Conservation (phyloP, 345 rosid genomes). For the Mercurialis annua region DNA sequence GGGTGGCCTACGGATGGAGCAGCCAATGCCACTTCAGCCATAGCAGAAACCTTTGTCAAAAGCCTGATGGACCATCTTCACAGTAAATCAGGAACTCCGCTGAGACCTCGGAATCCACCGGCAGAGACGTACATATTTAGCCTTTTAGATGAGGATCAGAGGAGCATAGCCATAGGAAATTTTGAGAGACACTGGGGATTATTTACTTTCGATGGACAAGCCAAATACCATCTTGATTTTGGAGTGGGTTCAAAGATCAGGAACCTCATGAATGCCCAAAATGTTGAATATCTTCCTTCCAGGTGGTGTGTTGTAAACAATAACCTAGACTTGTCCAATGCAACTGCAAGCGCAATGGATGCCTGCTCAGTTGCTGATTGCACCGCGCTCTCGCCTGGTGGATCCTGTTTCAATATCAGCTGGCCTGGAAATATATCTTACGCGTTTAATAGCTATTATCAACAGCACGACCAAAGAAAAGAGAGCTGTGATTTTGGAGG, state of each 20-base stretch:
- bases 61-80: slow-evolving; percentile 60
- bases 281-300: slow-evolving; percentile 66
- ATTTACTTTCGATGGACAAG: slow-evolving; percentile 93
- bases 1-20: slow-evolving; percentile 99
- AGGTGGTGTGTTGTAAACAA: slow-evolving; percentile 88
- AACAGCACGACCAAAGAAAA: slow-evolving; percentile 70
- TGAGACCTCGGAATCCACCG: slow-evolving; percentile 53
- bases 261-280: slow-evolving; percentile 57
- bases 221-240: slow-evolving; percentile 59
- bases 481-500: slow-evolving; percentile 82
- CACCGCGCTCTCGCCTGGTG: slow-evolving; percentile 62
- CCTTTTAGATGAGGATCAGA: slow-evolving; percentile 78
- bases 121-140: slow-evolving; percentile 59
- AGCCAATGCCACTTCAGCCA: slow-evolving; percentile 54
- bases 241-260: slow-evolving; percentile 56
- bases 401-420: slow-evolving; percentile 64
- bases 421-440: slow-evolving; percentile 85
- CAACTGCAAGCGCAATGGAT: slow-evolving; percentile 49
- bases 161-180: slow-evolving; percentile 50
- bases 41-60: slow-evolving; percentile 58
- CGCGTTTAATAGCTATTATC: slow-evolving; percentile 84
- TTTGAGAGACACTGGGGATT: slow-evolving; percentile 93
- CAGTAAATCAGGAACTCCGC: slow-evolving; percentile 58
- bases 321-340: slow-evolving; percentile 67
- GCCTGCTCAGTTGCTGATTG: slow-evolving; percentile 75